Evolutionary conservation across 2,329 filamentous ascomycete genomes (phyloP), one percentile per base, ranked within the genome.

Genomic region (Nannizziopsis arthrosporioides): DNA sequence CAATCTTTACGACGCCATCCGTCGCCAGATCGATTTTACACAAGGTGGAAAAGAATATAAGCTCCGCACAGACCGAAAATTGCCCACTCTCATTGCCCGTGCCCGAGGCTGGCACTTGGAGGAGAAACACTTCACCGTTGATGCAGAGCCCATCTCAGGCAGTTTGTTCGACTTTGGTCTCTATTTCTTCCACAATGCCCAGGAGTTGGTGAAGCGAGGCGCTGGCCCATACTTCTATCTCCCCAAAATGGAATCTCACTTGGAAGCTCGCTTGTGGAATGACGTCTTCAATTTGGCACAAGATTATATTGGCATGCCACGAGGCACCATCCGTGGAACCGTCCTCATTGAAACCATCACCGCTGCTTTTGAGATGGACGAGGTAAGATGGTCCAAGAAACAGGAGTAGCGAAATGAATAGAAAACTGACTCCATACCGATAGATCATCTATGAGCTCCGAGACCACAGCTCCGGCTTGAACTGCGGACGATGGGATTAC

Each of bases 401-500:
- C 32, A 30, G 18, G 35, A 22, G 10, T 19, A 30, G 17, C 7
- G 19, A 31, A 5, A 4, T 47, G 15, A 34, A 27, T 30, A n/a
- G 14, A 14, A n/a, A 10, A 27, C 7, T 14, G 32, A 18, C n/a
- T 10, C n/a, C 5, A n/a, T 12, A 14, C 17, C 22, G 2, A 17
- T 19, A 74, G 80, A 96, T 98, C 70, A 96, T 98, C 71, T 98
- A 95, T 69, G 92, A 96, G 74, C 82, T 98, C 57, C 84, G 92
- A 52, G 90, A 96, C 64, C 92, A 98, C 75, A 90, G 83, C 67
- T 84, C 90, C 5, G 92, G 92, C 42, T 80, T 98, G 62, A 98
- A 98, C 80, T 96, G 92, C 70, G 92, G 92, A 55, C 84, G 92
- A 58, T 98, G 92, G 92, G 92, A 98, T 66, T 98, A 98, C 76